phyloP scores from a whole-genome alignment of 768 basidiomycete genomes.

The Xanthoconium purpureum region DNA sequence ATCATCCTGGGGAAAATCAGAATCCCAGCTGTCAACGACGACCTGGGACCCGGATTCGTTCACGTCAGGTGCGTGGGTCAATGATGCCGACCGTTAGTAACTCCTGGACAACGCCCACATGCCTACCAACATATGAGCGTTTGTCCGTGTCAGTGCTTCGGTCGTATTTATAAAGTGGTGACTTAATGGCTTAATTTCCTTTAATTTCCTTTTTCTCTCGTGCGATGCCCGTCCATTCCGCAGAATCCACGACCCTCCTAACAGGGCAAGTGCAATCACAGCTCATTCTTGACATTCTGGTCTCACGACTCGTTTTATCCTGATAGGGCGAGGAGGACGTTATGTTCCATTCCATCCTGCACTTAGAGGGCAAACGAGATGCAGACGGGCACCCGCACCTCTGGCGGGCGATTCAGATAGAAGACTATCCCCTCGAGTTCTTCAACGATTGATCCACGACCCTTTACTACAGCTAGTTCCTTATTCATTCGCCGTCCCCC shows the following conservation, averaged over 20 bases:
- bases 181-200: constrained; percentile 10
- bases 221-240: constrained; percentile 5
- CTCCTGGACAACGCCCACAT: constrained; percentile 3
- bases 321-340: constrained; percentile 62
- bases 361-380: constrained; percentile 53
- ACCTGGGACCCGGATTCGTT: constrained; percentile 58
- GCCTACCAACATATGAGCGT: constrained; percentile 3
- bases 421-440: constrained; percentile 47
- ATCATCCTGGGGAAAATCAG: constrained; percentile 76
- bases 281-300: neutral
- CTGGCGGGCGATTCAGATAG: constrained; percentile 65
- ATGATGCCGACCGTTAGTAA: neutral
- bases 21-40: constrained; percentile 63
- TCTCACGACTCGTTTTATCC: constrained; percentile 9
- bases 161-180: constrained; percentile 3
- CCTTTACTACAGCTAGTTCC: neutral
- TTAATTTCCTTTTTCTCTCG: neutral
- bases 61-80: constrained; percentile 58
- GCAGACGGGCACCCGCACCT: constrained; percentile 48
- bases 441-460: constrained; percentile 24
- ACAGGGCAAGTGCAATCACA: constrained; percentile 45
- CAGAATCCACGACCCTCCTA: constrained; percentile 75
- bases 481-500: neutral
- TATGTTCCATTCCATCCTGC: constrained; percentile 65
- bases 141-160: constrained; percentile 5